phyloP scores from a whole-genome alignment of 805 yeast genomes.

The Allodekkera sacchari region DNA sequence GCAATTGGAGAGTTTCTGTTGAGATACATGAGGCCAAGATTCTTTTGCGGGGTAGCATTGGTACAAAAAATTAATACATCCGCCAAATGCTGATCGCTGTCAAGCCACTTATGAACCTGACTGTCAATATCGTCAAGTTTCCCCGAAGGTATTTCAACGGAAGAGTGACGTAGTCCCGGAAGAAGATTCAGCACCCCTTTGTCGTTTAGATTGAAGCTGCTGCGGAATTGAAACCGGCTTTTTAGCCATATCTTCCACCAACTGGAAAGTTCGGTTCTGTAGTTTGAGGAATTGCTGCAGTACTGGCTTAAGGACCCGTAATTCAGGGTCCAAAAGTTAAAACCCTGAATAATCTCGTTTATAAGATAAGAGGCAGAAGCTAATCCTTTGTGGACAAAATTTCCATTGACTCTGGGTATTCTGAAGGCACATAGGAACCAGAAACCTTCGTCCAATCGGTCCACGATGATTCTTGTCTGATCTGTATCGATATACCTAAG shows the following conservation, averaged over 20 bases:
- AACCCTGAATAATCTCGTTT: constrained; percentile 22
- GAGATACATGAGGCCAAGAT: constrained; percentile 23
- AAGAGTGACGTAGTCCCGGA: constrained; percentile 22
- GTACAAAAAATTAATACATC: constrained; percentile 21
- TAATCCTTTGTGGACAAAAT: constrained; percentile 17
- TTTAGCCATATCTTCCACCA: constrained; percentile 34
- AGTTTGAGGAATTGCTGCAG: neutral
- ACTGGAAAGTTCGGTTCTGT: constrained; percentile 5
- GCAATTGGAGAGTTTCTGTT: constrained; percentile 13
- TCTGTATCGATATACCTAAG: constrained; percentile 23
- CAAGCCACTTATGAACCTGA: constrained; percentile 10
- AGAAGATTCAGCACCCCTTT: constrained; percentile 27
- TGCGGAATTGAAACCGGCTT: constrained; percentile 18
- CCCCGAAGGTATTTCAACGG: constrained; percentile 21
- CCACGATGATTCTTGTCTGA: constrained; percentile 23
- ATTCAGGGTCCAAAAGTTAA: constrained; percentile 25
- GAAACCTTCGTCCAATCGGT: constrained; percentile 22
- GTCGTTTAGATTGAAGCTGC: constrained; percentile 19
- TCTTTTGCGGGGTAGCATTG: constrained; percentile 23
- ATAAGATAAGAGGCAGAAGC: constrained; percentile 27
- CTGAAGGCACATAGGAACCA: constrained; percentile 25
- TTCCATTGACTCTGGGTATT: constrained; percentile 9
- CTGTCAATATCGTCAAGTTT: constrained; percentile 20
- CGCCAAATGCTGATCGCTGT: constrained; percentile 7
- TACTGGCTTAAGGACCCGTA: constrained; percentile 20